These are phyloP conservation scores for Plasmodium cynomolgi DNA, from an alignment of 169 alveolate genomes.

Conservation along the genomic window DNA sequence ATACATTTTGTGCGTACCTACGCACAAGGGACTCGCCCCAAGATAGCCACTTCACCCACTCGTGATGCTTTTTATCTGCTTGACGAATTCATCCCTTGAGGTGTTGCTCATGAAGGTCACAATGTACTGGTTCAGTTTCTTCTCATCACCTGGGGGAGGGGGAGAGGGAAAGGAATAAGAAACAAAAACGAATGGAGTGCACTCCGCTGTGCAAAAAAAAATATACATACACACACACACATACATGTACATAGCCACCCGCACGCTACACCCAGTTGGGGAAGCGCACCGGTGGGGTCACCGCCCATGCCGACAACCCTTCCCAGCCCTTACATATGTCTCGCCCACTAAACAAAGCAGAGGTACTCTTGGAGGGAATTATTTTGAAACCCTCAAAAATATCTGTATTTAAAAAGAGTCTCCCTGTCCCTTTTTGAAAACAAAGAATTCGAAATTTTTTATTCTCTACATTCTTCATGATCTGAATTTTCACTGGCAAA, in stretches of 20 bases:
- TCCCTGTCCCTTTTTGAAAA: slow-evolving; percentile 84
- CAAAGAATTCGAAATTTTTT: slow-evolving; percentile 57
- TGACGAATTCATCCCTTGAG: slow-evolving; percentile 64
- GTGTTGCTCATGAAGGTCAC: slow-evolving; percentile 51
- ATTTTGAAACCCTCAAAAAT: slow-evolving; percentile 70
- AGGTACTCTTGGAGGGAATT: slow-evolving; percentile 42
- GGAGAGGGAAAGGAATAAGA: background rate
- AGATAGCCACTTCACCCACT: background rate
- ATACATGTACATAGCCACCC: background rate
- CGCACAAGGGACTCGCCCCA: background rate
- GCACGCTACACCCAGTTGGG: too few species aligned
- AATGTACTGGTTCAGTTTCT: slow-evolving; percentile 49
- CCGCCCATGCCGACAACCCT: background rate
- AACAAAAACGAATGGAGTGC: background rate
- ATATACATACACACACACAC: background rate
- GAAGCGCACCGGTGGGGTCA: too few species aligned
- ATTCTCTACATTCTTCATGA: slow-evolving; percentile 59
- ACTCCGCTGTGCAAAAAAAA: background rate
- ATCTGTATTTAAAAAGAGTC: slow-evolving; percentile 81
- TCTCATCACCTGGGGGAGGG: slow-evolving; percentile 37
- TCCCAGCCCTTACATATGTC: slow-evolving; percentile 34
- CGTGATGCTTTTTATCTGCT: slow-evolving; percentile 23
- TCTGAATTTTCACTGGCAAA: slow-evolving; percentile 69
- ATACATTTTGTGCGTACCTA: background rate
- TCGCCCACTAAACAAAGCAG: slow-evolving; percentile 66